Base-by-base conservation (phyloP, 2,329 filamentous ascomycete species). In the Phialemonium atrogriseum region DNA sequence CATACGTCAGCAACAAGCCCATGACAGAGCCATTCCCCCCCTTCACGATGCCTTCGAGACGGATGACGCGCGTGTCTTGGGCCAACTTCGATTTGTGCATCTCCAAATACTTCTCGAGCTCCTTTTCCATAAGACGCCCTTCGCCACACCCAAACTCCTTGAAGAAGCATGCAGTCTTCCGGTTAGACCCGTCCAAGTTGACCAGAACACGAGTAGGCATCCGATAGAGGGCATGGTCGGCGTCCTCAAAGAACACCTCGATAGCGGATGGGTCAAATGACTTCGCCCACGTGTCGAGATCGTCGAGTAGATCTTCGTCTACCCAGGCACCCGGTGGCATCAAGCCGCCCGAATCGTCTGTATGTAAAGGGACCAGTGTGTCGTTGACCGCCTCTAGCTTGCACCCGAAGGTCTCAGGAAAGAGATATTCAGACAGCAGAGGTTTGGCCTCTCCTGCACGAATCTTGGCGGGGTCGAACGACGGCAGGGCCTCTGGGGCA, bases 391-490 rank as follows among this genome's bases (percentile, higher is more conserved):
- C 24, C 27, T 39, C 37, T 11, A 37, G 32, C 25, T 32, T 34
- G 31, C 34, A 39, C 11, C 32, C 19, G 19, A 37, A 20, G 22
- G 23, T 23, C 26, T 39, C 34, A 12, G 37, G 37, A 27, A 37
- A 37, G 23, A 39, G 27, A 27, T 39, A 39, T 27, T 39, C 34
- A 30, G 37, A 37, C 15, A 39, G 34, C 19, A 37, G 25, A 16
- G 37, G 37, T 19, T 35, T 29, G 14, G 29, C 34, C 32, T 39
- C 26, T 26, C 37, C 37, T 15, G 34, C 30, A 25, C 18, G 17
- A 18, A 39, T 30, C 32, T 34, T 37, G 11, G 26, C 32, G 14
- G 37, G 37, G 28, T 39, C 37, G 35, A 39, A 39, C 21, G 34
- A 39, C 25, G 32, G 23, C 34, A 29, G 37, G 34, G 37, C 22